A percentile compares a stretch with the other conserved stretches of the same genome.
These are phyloP conservation scores for Solanum chiquidenum DNA, from an alignment of 257 asterid genomes.

Conservation along the genomic window DNA sequence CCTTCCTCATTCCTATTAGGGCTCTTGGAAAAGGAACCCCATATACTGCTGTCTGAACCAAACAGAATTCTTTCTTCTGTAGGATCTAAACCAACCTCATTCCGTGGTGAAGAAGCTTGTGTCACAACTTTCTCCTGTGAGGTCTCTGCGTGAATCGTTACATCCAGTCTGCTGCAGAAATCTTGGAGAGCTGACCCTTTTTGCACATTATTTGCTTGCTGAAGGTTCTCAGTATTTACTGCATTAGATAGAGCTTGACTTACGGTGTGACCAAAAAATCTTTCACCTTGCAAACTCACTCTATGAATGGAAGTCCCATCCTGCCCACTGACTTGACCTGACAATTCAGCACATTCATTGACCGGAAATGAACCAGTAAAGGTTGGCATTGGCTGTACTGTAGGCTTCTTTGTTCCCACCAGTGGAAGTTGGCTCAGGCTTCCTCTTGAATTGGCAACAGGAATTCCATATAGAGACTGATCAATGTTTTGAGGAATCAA, in stretches of 20 bases:
- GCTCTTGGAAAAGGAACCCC: conserved; percentile 67
- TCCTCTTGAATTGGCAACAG: conserved; percentile 67
- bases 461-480: conserved; percentile 84
- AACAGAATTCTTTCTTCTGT: conserved; percentile 81
- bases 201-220: conserved; percentile 36
- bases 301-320: conserved; percentile 30
- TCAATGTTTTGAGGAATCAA: conserved; percentile 51
- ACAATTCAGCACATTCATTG: conserved; percentile 27
- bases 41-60: conserved; percentile 80
- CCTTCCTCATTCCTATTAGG: conserved; percentile 42
- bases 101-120: conserved; percentile 29
- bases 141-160: conserved; percentile 22
- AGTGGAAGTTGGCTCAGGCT: conserved; percentile 43
- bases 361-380: conserved; percentile 35
- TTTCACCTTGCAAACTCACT: conserved; percentile 44
- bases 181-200: conserved; percentile 33
- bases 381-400: conserved; percentile 34
- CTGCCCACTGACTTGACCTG: conserved; percentile 37
- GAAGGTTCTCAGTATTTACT: conserved; percentile 26
- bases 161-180: conserved; percentile 28
- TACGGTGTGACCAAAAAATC: conserved; percentile 30
- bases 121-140: conserved; percentile 26
- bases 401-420: conserved; percentile 33
- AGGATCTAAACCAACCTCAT: conserved; percentile 71
- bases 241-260: conserved; percentile 28